phyloP scores from a whole-genome alignment of 345 rosid genomes.

The Salix dunnii region DNA sequence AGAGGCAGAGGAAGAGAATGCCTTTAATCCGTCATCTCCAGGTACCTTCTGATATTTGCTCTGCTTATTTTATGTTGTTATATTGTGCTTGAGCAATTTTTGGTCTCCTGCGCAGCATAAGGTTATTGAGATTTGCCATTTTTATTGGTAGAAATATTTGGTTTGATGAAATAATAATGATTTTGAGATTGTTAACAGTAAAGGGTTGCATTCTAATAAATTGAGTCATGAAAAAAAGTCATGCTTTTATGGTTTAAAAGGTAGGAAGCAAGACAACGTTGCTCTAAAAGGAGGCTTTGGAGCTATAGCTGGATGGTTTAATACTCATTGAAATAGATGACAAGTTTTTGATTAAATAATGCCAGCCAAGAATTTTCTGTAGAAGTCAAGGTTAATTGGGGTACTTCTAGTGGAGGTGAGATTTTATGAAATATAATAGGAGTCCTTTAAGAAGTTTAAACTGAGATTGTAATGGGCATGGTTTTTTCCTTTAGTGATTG shows the following conservation, averaged over 20 bases:
- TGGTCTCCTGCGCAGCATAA: neutral
- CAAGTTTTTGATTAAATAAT: neutral
- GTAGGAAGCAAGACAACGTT: neutral
- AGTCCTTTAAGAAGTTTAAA: no score
- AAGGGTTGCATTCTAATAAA: no score
- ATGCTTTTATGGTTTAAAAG: neutral
- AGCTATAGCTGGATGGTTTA: neutral
- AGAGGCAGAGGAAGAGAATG: conserved; percentile 79
- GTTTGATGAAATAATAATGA: neutral
- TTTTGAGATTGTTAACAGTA: neutral
- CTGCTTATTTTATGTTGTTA: conserved; percentile 1
- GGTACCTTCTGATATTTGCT: conserved; percentile 41
- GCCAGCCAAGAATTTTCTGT: neutral
- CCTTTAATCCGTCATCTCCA: conserved; percentile 91
- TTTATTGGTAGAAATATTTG: neutral
- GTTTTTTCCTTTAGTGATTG: no score
- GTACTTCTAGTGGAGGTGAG: no score
- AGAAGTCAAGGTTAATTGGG: no score
- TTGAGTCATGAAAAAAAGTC: neutral
- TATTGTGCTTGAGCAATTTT: neutral
- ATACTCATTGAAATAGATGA: neutral
- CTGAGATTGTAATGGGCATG: no score
- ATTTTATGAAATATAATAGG: no score
- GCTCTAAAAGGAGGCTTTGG: neutral
- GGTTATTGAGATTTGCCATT: neutral